Percentiles rank a stretch among this genome's conserved stretches.
Evolutionary conservation across 163 green algal species (phyloP).

Genomic region (Coccomyxa subellipsoidea): DNA sequence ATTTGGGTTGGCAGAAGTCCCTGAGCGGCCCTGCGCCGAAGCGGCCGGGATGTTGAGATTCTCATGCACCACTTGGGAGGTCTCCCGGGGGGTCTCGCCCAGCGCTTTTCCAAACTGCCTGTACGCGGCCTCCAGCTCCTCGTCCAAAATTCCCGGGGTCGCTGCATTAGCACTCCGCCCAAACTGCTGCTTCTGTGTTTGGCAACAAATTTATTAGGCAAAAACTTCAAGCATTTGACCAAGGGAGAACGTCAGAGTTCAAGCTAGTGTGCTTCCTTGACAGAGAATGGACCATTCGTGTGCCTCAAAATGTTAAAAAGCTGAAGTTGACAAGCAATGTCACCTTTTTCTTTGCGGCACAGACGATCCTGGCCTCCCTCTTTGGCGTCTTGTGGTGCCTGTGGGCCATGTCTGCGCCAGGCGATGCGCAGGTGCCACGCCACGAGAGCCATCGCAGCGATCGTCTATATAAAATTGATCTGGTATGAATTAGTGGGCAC

Average conservation of each 20-base stretch:
- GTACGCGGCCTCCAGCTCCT: background rate
- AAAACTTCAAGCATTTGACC: background rate
- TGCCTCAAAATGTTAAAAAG: too few species aligned
- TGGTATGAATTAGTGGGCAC: background rate
- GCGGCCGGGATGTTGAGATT: background rate
- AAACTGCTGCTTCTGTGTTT: constrained; percentile 2
- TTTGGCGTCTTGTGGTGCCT: background rate
- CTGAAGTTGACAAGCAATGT: background rate
- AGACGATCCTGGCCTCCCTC: background rate
- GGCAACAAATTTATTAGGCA: background rate
- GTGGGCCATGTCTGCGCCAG: background rate
- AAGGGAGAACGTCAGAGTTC: too few species aligned
- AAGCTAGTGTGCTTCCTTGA: too few species aligned
- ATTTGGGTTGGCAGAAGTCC: background rate
- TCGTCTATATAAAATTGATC: background rate
- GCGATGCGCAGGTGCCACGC: background rate
- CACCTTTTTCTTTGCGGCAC: background rate
- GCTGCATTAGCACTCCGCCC: background rate
- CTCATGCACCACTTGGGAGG: background rate
- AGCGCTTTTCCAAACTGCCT: background rate
- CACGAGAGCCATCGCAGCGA: background rate
- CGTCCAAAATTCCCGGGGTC: background rate
- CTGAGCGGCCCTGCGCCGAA: background rate
- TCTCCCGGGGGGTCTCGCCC: constrained; percentile 2
- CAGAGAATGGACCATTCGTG: too few species aligned